Evolutionary conservation across 2,329 filamentous ascomycete species (phyloP).

Genomic region (Clarireedia homoeocarpa): DNA sequence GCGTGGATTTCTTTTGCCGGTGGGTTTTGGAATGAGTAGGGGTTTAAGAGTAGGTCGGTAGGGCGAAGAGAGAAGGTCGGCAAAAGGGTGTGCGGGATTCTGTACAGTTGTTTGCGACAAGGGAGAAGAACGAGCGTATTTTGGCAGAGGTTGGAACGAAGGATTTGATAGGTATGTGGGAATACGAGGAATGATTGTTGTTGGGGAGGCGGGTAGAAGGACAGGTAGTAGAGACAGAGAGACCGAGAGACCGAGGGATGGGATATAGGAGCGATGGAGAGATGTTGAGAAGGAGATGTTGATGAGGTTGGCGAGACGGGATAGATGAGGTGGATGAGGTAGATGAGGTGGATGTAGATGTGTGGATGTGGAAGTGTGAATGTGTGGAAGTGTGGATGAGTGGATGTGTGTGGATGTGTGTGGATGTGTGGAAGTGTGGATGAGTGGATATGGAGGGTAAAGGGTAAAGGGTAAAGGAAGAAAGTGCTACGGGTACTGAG

Average conservation of each 20-base stretch:
- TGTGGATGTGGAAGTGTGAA: too few species aligned
- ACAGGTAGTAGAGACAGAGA: too few species aligned
- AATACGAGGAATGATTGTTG: background rate
- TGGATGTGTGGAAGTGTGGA: too few species aligned
- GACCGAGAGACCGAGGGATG: background rate
- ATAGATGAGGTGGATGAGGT: background rate
- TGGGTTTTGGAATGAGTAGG: slow-evolving; percentile 6
- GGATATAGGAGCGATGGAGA: background rate
- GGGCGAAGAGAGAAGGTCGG: background rate
- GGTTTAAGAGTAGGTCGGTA: background rate
- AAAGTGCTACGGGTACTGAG: background rate
- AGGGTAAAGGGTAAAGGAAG: background rate
- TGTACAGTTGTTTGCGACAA: background rate
- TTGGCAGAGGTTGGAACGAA: background rate
- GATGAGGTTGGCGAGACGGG: background rate
- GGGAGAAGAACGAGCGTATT: background rate
- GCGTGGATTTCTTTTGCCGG: slow-evolving; percentile 3
- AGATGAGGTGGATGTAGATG: too few species aligned
- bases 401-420: too few species aligned
- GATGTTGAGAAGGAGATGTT: background rate
- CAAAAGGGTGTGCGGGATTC: background rate
- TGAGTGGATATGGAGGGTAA: too few species aligned
- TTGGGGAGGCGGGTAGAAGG: background rate
- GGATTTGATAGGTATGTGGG: background rate
- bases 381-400: too few species aligned